A percentile compares a stretch with the other conserved stretches of the same genome.
Evolutionary conservation across 306 rosid genomes (phyloP).

Genomic region (Senna tora): DNA sequence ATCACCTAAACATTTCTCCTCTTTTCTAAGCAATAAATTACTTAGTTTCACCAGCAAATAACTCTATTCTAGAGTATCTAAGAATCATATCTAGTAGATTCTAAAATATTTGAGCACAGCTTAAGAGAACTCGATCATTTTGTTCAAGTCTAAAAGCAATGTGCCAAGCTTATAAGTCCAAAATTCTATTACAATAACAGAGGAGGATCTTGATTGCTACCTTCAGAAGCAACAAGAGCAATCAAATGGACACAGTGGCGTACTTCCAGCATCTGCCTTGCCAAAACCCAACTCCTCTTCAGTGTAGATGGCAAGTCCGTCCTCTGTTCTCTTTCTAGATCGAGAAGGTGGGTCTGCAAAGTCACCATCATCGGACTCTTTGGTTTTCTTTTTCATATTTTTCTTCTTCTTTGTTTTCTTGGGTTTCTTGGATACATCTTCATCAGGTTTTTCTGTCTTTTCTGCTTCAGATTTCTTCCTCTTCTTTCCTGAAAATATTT

Average conservation of each 20-base stretch:
- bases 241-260: slow-evolving; percentile 85
- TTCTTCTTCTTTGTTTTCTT: slow-evolving; percentile 47
- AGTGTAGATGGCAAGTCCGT: slow-evolving; percentile 63
- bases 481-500: slow-evolving; percentile 65
- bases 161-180: slow-evolving; percentile 19
- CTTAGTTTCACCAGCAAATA: background rate
- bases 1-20: background rate
- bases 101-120: slow-evolving; percentile 22
- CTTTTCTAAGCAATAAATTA: background rate
- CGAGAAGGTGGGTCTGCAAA: slow-evolving; percentile 44
- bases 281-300: slow-evolving; percentile 72
- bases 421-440: slow-evolving; percentile 33
- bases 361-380: slow-evolving; percentile 34
- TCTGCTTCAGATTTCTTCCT: slow-evolving; percentile 52
- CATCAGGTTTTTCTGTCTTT: slow-evolving; percentile 32
- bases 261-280: slow-evolving; percentile 68
- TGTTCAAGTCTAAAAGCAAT: background rate
- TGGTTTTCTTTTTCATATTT: slow-evolving; percentile 39
- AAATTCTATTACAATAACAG: slow-evolving; percentile 13
- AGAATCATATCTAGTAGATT: slow-evolving; percentile 21
- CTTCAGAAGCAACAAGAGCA: slow-evolving; percentile 83
- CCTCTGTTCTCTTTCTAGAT: slow-evolving; percentile 56
- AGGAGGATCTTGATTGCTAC: background rate
- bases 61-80: slow-evolving; percentile 2
- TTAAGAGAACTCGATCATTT: slow-evolving; percentile 27